phyloP scores from a whole-genome alignment of 2,329 filamentous ascomycete species.

The Ophiobolus disseminans region DNA sequence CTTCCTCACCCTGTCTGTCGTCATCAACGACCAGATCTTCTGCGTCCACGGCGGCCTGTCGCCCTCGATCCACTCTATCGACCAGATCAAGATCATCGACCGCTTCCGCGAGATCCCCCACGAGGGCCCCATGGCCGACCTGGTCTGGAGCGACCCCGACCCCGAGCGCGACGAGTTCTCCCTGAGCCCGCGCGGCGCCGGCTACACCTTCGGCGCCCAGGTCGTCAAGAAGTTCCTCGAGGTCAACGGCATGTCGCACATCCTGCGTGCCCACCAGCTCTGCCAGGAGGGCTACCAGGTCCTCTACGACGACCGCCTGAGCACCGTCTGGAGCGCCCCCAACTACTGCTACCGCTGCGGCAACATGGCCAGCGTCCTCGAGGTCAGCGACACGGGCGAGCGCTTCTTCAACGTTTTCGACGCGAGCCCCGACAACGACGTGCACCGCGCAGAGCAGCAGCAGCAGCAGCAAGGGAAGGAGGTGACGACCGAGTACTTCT shows the following conservation, averaged over 20 bases:
- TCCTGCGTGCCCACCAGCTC: conserved; percentile 95
- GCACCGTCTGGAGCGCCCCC: conserved; percentile 86
- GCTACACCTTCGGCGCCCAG: conserved; percentile 96
- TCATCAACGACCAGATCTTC: conserved; percentile 99
- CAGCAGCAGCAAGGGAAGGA: conserved; percentile 79
- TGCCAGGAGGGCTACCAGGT: conserved; percentile 99
- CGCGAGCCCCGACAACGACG: conserved; percentile 93
- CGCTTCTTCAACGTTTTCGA: conserved; percentile 98
- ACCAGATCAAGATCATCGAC: conserved; percentile 99
- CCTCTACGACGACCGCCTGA: conserved; percentile 90
- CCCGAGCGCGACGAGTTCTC: conserved; percentile 98
- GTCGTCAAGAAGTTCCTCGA: conserved; percentile 98
- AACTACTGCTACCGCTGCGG: conserved; percentile 94
- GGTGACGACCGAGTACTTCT: conserved; percentile 72
- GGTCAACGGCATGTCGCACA: conserved; percentile 97
- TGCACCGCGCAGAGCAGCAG: conserved; percentile 81
- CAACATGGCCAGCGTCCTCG: conserved; percentile 95
- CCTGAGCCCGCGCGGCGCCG: conserved; percentile 88
- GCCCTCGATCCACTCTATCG: conserved; percentile 89
- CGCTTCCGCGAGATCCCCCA: conserved; percentile 98
- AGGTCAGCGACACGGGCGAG: conserved; percentile 92
- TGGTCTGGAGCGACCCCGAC: conserved; percentile 98
- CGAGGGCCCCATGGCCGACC: conserved; percentile 98
- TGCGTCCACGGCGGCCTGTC: conserved; percentile 87
- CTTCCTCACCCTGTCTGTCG: conserved; percentile 93